Conservation (phyloP, 768 basidiomycete genomes). For the Phlebiopsis flavidoalba region DNA sequence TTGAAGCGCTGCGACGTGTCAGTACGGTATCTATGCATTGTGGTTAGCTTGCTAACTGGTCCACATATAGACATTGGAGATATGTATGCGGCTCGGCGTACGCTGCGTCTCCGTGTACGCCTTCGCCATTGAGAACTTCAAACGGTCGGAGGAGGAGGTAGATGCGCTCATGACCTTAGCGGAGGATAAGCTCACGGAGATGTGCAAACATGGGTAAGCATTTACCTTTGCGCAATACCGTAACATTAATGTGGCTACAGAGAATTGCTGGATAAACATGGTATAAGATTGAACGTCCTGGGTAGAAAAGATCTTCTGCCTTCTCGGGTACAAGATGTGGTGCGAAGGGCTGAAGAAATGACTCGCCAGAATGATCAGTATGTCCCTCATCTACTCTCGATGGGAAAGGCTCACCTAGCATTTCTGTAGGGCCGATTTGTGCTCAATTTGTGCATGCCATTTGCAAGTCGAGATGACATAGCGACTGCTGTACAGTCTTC, state of each 20-base stretch:
- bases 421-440: constrained; percentile 63
- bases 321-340: constrained; percentile 60
- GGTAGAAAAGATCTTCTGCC: constrained; percentile 79
- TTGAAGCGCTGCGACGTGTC: constrained; percentile 73
- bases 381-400: not conserved
- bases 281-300: constrained; percentile 79
- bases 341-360: constrained; percentile 66
- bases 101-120: constrained; percentile 90
- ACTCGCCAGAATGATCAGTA: constrained; percentile 73
- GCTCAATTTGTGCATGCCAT: constrained; percentile 90
- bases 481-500: constrained; percentile 64
- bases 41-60: not conserved
- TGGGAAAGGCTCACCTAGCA: not conserved
- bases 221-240: not conserved
- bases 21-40: constrained; percentile 21
- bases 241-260: constrained; percentile 33
- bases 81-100: constrained; percentile 77
- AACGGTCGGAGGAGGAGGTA: constrained; percentile 80
- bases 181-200: constrained; percentile 69
- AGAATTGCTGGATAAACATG: constrained; percentile 73
- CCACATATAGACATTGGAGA: constrained; percentile 64
- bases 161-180: constrained; percentile 83
- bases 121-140: constrained; percentile 98
- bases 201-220: constrained; percentile 75
- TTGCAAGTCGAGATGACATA: constrained; percentile 90